Base-by-base conservation (phyloP, 2,329 filamentous ascomycete genomes). In the Annulohypoxylon truncatum region DNA sequence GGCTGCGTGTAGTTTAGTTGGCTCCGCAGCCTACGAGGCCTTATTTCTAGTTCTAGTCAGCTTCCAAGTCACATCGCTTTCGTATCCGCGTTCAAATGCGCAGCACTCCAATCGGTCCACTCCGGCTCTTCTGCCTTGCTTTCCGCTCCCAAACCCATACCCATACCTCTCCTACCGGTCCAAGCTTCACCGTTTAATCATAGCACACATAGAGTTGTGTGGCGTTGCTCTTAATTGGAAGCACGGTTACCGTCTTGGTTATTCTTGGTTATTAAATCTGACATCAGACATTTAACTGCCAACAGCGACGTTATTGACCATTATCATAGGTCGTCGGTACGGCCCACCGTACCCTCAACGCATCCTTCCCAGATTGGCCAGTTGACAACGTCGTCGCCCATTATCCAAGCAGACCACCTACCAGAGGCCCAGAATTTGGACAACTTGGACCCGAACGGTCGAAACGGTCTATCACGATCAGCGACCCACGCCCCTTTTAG, bases 311-410 rank as follows among this genome's bases (percentile, higher is more conserved):
- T 64, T 66, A 57, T 50, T 70, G 61, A 57, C 65, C 63, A 55
- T 51, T 64, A 62, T 42, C 40, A 64, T 68, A 75, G 72, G 71
- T 63, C 70, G 71, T 70, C 75, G 61, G 71, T 77, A 51, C 79
- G 80, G 70, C 85, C 85, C 66, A 81, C 83, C 57, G 78, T 84
- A 60, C 79, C 85, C 57, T 86, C 86, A 44, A 81, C 85, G 26
- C 87, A 88, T 76, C 85, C 88, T 56, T 90, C 90, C 31, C 89
- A 91, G 72, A 84, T 87, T 73, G 89, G 88, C 67, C 88, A 91
- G 77, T 82, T 91, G 65, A 92, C 90, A 51, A 87, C 88, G 31
- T 91, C 90, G 28, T 92, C 90, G 20, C 88, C 90, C 29, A 79
- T 90, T 63, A 85, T 92, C 53, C 88, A 90, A 73, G 84, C 86